A percentile compares a stretch with the other conserved stretches of the same genome.
Evolutionary conservation across 2,329 filamentous ascomycete genomes (phyloP).

Genomic region (Paraphoma sp.): DNA sequence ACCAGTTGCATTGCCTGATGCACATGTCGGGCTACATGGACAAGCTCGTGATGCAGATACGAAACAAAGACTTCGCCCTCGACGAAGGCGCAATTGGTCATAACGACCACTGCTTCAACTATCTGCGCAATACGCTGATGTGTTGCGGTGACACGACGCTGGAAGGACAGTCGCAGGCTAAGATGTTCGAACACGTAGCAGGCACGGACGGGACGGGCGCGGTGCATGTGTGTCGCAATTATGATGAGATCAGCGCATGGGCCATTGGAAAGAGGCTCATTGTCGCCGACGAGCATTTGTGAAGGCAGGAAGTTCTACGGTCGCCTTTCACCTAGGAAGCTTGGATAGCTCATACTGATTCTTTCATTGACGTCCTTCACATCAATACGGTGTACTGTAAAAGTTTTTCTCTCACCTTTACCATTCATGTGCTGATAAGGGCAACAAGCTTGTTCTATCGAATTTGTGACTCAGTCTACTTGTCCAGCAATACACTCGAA

Average conservation of each 20-base stretch:
- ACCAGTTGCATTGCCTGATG: slow-evolving; percentile 28
- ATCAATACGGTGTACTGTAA: too few relatives aligned
- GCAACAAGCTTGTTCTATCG: too few relatives aligned
- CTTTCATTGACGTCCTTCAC: too few relatives aligned
- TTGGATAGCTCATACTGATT: too few relatives aligned
- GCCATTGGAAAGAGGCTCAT: slow-evolving; percentile 4
- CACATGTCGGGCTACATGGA: slow-evolving; percentile 21
- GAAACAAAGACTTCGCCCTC: slow-evolving; percentile 16
- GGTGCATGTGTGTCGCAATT: slow-evolving; percentile 25
- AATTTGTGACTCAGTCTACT: too few relatives aligned
- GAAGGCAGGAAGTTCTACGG: background rate
- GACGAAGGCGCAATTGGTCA: slow-evolving; percentile 27
- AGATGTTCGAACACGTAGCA: slow-evolving; percentile 5
- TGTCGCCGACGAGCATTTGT: slow-evolving; percentile 4
- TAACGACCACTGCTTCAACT: slow-evolving; percentile 39
- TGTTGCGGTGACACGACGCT: slow-evolving; percentile 34
- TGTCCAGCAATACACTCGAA: too few relatives aligned
- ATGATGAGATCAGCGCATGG: slow-evolving; percentile 20
- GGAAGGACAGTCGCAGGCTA: slow-evolving; percentile 24
- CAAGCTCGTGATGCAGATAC: slow-evolving; percentile 20
- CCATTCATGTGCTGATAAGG: too few relatives aligned
- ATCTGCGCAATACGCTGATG: slow-evolving; percentile 32
- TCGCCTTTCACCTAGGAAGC: too few relatives aligned
- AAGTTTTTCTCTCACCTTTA: too few relatives aligned
- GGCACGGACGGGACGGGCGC: slow-evolving; percentile 27